phyloP scores from a whole-genome alignment of 305 asterid species.

The Rubia tinctorum region DNA sequence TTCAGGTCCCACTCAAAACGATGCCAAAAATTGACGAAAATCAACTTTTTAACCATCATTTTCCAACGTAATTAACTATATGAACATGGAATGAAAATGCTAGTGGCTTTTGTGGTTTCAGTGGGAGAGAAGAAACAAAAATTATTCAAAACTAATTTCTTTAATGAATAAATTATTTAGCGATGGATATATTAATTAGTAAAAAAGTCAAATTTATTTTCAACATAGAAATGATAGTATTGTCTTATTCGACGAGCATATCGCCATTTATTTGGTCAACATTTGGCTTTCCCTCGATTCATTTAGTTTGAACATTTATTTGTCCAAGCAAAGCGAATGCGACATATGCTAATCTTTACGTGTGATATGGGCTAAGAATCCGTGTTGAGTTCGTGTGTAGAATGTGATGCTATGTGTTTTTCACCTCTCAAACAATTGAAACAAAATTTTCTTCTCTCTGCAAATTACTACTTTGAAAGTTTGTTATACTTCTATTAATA shows the following conservation, averaged over 20 bases:
- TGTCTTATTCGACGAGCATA: slow-evolving; percentile 2
- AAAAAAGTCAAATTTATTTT: not conserved
- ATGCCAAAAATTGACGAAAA: too few species aligned
- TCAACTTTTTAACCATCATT: too few species aligned
- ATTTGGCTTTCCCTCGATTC: not conserved
- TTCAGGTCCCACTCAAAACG: too few species aligned
- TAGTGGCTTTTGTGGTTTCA: not conserved
- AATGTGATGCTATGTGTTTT: not conserved
- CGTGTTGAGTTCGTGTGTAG: not conserved
- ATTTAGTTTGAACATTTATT: not conserved
- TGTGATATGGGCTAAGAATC: slow-evolving; percentile 8
- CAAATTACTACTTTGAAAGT: not conserved
- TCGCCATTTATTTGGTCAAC: slow-evolving; percentile 5
- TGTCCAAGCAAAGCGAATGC: slow-evolving; percentile 5
- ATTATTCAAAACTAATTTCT: not conserved
- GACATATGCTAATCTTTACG: not conserved
- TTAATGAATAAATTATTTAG: not conserved
- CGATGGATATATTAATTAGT: not conserved
- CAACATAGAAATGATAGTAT: not conserved
- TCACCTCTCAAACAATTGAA: not conserved
- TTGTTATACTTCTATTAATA: not conserved
- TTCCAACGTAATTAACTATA: not conserved
- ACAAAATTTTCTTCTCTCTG: not conserved
- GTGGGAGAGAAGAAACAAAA: slow-evolving; percentile 1
- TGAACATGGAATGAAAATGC: not conserved